These are phyloP conservation scores for Daldinia sp. DNA, from an alignment of 2,329 filamentous ascomycete genomes.

Conservation along the genomic window DNA sequence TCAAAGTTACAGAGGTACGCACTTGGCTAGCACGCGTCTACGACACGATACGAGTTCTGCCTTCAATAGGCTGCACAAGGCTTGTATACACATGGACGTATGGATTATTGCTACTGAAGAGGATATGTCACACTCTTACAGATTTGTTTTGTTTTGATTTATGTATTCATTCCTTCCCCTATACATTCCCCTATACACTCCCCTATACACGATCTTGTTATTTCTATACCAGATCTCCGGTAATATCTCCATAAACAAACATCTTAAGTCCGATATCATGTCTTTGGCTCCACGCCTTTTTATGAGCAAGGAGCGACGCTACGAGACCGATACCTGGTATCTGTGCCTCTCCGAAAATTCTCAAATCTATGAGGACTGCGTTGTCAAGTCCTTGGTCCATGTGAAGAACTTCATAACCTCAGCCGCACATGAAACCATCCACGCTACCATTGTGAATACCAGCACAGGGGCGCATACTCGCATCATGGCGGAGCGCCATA, in stretches of 20 bases:
- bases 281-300: not conserved
- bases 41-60: too few species aligned
- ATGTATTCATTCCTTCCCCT: too few species aligned
- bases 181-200: too few species aligned
- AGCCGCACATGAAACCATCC: not conserved
- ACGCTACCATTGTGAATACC: not conserved
- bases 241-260: too few species aligned
- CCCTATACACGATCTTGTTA: too few species aligned
- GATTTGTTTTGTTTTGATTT: too few species aligned
- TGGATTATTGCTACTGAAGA: too few species aligned
- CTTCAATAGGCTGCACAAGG: too few species aligned
- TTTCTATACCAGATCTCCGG: not conserved
- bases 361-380: not conserved
- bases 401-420: not conserved
- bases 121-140: too few species aligned
- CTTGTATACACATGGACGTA: too few species aligned
- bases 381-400: not conserved
- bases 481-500: not conserved
- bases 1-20: too few species aligned
- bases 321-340: not conserved
- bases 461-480: not conserved
- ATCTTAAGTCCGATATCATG: not conserved
- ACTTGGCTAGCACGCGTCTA: too few species aligned
- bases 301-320: not conserved
- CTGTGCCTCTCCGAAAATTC: not conserved